Base-by-base conservation (phyloP, 805 yeast genomes). In the Candida nanaspora region DNA sequence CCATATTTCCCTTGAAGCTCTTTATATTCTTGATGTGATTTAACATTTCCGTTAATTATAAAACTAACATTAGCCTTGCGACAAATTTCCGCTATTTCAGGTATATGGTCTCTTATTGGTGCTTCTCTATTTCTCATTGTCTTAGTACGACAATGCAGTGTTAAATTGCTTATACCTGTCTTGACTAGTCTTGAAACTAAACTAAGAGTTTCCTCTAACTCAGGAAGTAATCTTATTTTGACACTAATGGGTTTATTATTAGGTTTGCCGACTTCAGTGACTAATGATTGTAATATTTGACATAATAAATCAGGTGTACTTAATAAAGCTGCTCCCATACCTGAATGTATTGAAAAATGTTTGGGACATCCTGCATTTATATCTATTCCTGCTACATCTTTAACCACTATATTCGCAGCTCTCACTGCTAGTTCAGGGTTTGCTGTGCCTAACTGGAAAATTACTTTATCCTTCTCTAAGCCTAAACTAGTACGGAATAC, bases 361-460 rank as follows among this genome's bases (percentile, higher is more conserved):
- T 91, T 93, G 3, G 98, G 98, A 63, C 98, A 93, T 5, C 98
- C 98, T 23, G 96, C 87, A 59, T 93, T 93, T 43, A 93, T 72
- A 57, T 93, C 98, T 5, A 93, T 83, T 8, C 95, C 98, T 47
- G 78, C 88, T 3, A 93, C 98, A 59, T 93, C 98, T 1, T 69
- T 55, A 8, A 89, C 86, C 3, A 93, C 85, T 33, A 81, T 70
- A 40, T 73, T 64, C 0, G 95, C 97, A 1, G 97, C 98, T 45
- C 82, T 67, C 1, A 88, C 95, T 0, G 98, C 98, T 18, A 88
- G 62, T 0, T 78, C 82, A 0, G 98, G 80, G 46, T 79, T 73
- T 0, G 96, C 72, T 0, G 96, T 82, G 14, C 98, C 98, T 66
- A 93, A 69, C 62, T 93, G 98, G 55, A 93, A 87, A 19, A 93